Conservation (phyloP, 2,329 filamentous ascomycete species). For the Calonectria fujianensis region DNA sequence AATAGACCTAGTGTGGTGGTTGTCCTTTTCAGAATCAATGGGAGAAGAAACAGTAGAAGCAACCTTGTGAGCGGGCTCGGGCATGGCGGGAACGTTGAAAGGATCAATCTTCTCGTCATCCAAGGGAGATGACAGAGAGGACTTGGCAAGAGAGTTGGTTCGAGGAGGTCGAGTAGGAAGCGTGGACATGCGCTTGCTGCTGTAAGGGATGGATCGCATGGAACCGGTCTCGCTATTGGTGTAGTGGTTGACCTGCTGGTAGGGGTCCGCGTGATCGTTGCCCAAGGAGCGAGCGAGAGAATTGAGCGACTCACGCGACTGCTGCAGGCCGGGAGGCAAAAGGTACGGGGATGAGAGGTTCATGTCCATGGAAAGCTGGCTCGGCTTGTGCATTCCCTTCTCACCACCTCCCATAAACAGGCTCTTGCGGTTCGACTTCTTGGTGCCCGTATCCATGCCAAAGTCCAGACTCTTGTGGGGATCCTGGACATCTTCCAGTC, state of each 20-base stretch:
- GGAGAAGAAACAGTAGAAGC: slow-evolving; percentile 49
- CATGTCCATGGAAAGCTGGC: slow-evolving; percentile 82
- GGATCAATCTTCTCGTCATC: slow-evolving; percentile 59
- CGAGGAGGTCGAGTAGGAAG: slow-evolving; percentile 55
- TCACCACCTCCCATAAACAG: slow-evolving; percentile 70
- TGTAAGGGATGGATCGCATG: slow-evolving; percentile 70
- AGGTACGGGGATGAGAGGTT: slow-evolving; percentile 90
- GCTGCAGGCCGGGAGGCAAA: slow-evolving; percentile 87
- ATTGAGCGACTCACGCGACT: slow-evolving; percentile 89
- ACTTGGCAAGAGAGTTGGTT: slow-evolving; percentile 67
- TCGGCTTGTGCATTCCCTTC: slow-evolving; percentile 67
- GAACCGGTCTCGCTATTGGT: slow-evolving; percentile 74
- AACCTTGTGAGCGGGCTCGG: slow-evolving; percentile 55
- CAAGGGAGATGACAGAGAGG: slow-evolving; percentile 56
- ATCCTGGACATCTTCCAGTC: slow-evolving; percentile 87
- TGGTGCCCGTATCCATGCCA: slow-evolving; percentile 76
- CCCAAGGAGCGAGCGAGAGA: slow-evolving; percentile 86
- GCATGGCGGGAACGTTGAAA: slow-evolving; percentile 60
- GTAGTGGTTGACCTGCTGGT: slow-evolving; percentile 79
- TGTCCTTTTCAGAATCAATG: slow-evolving; percentile 52
- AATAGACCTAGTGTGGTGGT: slow-evolving; percentile 59
- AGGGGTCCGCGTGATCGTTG: slow-evolving; percentile 88
- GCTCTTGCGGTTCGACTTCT: slow-evolving; percentile 60
- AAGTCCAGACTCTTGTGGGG: slow-evolving; percentile 96
- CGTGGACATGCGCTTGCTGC: slow-evolving; percentile 59